Conservation (phyloP, 352 stramenopile genomes). For the Phytophthora nicotianae region DNA sequence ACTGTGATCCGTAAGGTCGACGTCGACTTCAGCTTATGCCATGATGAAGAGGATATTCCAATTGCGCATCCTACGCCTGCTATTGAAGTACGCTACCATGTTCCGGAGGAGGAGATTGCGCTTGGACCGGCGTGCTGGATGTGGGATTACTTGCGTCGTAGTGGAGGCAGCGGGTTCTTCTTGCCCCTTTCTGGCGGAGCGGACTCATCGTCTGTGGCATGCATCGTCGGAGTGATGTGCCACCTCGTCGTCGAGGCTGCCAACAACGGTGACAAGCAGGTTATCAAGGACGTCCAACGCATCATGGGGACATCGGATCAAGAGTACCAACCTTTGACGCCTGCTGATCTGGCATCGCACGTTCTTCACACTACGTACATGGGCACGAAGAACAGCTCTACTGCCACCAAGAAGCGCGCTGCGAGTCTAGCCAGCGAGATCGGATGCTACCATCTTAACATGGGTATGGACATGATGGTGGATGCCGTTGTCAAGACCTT, state of each 20-base stretch:
- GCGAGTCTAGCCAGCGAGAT: conserved; percentile 91
- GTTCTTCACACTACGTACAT: conserved; percentile 98
- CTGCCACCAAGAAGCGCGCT: conserved; percentile 91
- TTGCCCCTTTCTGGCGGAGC: conserved; percentile 96
- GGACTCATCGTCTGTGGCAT: conserved; percentile 95
- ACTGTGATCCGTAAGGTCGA: conserved; percentile 72
- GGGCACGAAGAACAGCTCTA: conserved; percentile 96
- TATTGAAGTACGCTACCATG: conserved; percentile 82
- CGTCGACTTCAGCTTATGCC: conserved; percentile 80
- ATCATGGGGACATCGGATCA: conserved; percentile 68
- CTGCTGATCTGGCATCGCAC: conserved; percentile 91
- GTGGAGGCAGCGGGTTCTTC: conserved; percentile 91
- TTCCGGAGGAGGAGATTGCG: conserved; percentile 97
- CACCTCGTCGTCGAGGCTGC: conserved; percentile 91
- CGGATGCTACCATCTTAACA: conserved; percentile 94
- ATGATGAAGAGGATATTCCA: conserved; percentile 60
- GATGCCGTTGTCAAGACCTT: conserved; percentile 86
- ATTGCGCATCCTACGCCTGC: conserved; percentile 45
- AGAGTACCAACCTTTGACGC: conserved; percentile 63
- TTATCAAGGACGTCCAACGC: conserved; percentile 87
- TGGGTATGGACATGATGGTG: conserved; percentile 97
- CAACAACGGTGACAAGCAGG: conserved; percentile 75
- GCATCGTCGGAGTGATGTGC: conserved; percentile 98
- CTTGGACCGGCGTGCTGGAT: conserved; percentile 98
- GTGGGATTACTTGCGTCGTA: conserved; percentile 98